These are phyloP conservation scores for Tetrastigma voinierianum DNA, from an alignment of 164 flowering plant genomes.

Conservation along the genomic window DNA sequence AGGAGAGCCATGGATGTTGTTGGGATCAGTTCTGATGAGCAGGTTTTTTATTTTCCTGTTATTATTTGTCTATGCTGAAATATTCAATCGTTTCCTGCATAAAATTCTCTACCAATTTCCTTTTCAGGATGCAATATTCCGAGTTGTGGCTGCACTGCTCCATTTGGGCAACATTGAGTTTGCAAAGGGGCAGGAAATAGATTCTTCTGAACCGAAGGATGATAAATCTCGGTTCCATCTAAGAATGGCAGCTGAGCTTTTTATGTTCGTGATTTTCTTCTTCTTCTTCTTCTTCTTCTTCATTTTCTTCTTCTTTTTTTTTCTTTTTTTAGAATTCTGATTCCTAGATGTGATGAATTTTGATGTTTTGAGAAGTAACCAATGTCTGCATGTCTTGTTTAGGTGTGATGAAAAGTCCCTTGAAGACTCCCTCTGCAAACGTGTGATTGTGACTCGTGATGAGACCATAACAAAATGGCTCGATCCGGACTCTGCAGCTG, in stretches of 20 bases:
- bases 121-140: conserved; percentile 77
- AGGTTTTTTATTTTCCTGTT: conserved; percentile 35
- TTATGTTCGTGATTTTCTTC: conserved; percentile 39
- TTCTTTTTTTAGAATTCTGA: background rate
- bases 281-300: background rate
- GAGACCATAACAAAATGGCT: conserved; percentile 82
- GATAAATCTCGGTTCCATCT: conserved; percentile 74
- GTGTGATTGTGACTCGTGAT: conserved; percentile 84
- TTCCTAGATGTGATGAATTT: background rate
- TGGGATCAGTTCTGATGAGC: conserved; percentile 74
- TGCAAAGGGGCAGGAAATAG: conserved; percentile 62
- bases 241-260: conserved; percentile 73
- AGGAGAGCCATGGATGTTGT: conserved; percentile 87
- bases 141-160: conserved; percentile 84
- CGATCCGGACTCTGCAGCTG: conserved; percentile 73
- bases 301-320: background rate
- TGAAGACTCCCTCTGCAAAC: conserved; percentile 84
- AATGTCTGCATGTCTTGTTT: conserved; percentile 15
- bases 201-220: conserved; percentile 83
- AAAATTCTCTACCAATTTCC: conserved; percentile 2
- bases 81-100: background rate
- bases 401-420: conserved; percentile 88
- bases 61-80: too few relatives aligned
- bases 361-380: background rate
- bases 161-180: conserved; percentile 87